Evolutionary conservation across 1,139 yeast genomes (phyloP).

Genomic region (Pichia kudriavzevii): DNA sequence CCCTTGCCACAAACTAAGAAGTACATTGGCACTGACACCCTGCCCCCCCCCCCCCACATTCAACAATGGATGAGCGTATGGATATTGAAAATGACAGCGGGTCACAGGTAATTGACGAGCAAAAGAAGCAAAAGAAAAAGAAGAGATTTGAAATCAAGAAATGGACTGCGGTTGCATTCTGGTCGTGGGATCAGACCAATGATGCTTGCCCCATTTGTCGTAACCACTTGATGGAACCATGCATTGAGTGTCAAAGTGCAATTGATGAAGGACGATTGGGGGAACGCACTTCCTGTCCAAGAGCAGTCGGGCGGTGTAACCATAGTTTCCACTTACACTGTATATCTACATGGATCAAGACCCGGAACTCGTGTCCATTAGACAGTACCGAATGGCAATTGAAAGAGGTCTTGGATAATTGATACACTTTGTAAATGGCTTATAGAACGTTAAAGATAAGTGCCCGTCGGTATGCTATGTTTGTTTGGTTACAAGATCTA

Average conservation of each 20-base stretch:
- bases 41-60: too few relatives aligned
- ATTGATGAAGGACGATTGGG: constrained; percentile 26
- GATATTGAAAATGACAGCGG: constrained; percentile 11
- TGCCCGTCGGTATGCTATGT: too few relatives aligned
- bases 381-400: constrained; percentile 92
- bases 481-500: too few relatives aligned
- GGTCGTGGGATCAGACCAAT: constrained; percentile 94
- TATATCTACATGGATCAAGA: constrained; percentile 90
- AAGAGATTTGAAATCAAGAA: constrained; percentile 65
- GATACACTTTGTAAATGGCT: too few relatives aligned
- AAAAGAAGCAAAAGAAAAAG: constrained; percentile 25
- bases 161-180: constrained; percentile 99
- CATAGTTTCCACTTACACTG: constrained; percentile 95
- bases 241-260: constrained; percentile 67
- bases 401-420: constrained; percentile 45
- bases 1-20: too few relatives aligned
- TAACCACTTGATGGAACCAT: constrained; percentile 96
- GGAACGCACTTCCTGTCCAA: constrained; percentile 76
- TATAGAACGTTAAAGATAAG: too few relatives aligned
- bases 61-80: constrained; percentile 19
- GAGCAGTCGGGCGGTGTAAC: constrained; percentile 96
- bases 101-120: constrained; percentile 19
- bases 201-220: constrained; percentile 98
- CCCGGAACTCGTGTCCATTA: constrained; percentile 96
- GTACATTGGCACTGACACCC: too few relatives aligned